These are phyloP conservation scores for Quillaja saponaria DNA, from an alignment of 306 rosid genomes.

Conservation along the genomic window DNA sequence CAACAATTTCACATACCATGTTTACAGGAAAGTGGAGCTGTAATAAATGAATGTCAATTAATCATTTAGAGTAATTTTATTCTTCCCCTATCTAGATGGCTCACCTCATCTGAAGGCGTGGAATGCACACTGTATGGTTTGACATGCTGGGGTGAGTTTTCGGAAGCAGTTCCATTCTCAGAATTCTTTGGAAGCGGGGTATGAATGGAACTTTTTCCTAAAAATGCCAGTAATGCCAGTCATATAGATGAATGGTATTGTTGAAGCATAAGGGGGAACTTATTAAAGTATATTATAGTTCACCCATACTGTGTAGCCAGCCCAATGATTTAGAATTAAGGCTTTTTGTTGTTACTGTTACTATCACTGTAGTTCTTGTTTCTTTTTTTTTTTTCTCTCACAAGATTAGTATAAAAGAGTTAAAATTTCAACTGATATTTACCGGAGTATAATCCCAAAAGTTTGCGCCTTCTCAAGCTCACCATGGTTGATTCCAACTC, in stretches of 20 bases:
- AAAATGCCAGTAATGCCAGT: slow-evolving; percentile 28
- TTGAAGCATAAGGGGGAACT: slow-evolving; percentile 6
- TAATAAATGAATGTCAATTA: slow-evolving; percentile 12
- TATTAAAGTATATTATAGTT: slow-evolving; percentile 6
- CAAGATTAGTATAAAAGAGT: neutral
- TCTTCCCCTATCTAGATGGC: slow-evolving; percentile 52
- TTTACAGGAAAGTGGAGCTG: neutral
- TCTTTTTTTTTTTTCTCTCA: slow-evolving; percentile 8
- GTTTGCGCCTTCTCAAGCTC: slow-evolving; percentile 96
- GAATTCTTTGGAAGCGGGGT: slow-evolving; percentile 57
- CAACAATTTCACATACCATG: slow-evolving; percentile 5
- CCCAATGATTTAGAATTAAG: too few species aligned
- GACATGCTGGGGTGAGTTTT: slow-evolving; percentile 34
- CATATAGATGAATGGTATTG: slow-evolving; percentile 29
- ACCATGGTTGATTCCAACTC: slow-evolving; percentile 56
- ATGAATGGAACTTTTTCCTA: slow-evolving; percentile 65
- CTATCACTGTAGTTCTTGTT: too few species aligned
- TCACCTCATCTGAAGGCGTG: slow-evolving; percentile 44
- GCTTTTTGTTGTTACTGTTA: too few species aligned
- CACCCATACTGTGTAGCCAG: slow-evolving; percentile 1
- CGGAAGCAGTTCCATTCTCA: slow-evolving; percentile 49
- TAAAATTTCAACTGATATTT: slow-evolving; percentile 24
- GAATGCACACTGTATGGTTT: slow-evolving; percentile 56
- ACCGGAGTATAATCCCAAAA: slow-evolving; percentile 88
- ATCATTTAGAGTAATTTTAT: slow-evolving; percentile 25